Evolutionary conservation across 768 basidiomycete genomes (phyloP), one percentile per base, ranked within the genome.

Genomic region (Pholiota conissans): DNA sequence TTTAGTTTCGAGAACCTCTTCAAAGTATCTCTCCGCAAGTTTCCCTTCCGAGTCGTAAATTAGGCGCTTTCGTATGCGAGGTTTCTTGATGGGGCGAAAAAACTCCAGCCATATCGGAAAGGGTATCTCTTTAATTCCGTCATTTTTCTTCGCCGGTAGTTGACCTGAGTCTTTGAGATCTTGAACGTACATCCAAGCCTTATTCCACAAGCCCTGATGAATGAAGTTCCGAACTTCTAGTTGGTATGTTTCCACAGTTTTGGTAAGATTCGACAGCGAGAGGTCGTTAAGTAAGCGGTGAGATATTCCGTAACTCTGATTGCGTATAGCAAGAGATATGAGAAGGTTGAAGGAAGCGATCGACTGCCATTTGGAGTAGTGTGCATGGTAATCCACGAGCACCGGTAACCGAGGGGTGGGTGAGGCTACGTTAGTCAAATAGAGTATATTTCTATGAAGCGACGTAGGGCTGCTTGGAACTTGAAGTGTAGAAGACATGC

Each of bases 81-180:
- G 69, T 54, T 77, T 78, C 59, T 69, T 64, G 16, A 75, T 73
- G 47, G 52, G 13, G 16, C 76, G 75, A 61, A 84, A 80, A 61
- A 90, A 81, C 60, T 90, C 87, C 42, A 83, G 57, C 87, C 86
- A 89, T 50, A 90, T 68, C 3, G 71, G 65, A 26, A 83, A 72
- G 26, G 79, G 81, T 29, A 78, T 70, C 13, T 63, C 55, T 14
- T 32, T 13, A 13, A 40, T 42, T n/a, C 59, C 47, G 13, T 40
- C 60, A 26, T 42, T 34, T 24, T 35, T 29, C 52, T 56, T 52
- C 30, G 46, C 51, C 27, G 62, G 55, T 29, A 63, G 42, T 45
- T 48, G 52, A 16, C 60, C 52, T 26, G 68, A 47, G 28, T 69
- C 59, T 45, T 65, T 55, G 51, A 63, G 49, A 26, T 55, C 49